Evolutionary conservation across 2,329 filamentous ascomycete genomes (phyloP).

Genomic region (Emydomyces testavorans): DNA sequence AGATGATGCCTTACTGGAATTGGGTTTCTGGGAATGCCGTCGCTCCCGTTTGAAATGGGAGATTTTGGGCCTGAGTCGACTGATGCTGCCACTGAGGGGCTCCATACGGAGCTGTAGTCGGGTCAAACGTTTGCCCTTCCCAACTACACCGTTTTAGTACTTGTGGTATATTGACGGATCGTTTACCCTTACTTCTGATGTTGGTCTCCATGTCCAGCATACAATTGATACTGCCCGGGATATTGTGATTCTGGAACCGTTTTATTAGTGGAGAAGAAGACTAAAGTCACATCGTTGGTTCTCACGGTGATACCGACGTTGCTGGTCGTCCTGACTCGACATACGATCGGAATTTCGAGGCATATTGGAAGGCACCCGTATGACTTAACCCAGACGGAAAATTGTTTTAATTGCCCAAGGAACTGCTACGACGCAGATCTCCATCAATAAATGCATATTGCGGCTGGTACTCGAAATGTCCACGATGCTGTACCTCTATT

Average conservation of each 20-base stretch:
- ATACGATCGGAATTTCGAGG: neutral
- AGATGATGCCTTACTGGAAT: neutral
- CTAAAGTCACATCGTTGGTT: neutral
- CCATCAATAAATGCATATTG: neutral
- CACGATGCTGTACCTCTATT: neutral
- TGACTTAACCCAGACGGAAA: neutral
- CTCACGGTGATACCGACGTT: neutral
- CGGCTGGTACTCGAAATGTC: neutral
- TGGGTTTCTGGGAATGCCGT: neutral
- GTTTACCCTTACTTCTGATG: neutral
- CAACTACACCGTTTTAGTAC: neutral
- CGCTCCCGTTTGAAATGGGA: neutral
- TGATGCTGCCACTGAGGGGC: neutral
- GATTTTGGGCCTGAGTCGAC: neutral
- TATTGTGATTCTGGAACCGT: neutral
- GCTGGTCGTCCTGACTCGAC: neutral
- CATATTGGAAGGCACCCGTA: neutral
- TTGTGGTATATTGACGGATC: neutral
- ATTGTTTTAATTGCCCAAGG: neutral
- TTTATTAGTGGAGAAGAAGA: neutral
- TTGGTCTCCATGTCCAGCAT: neutral
- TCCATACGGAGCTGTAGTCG: neutral
- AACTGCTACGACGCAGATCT: neutral
- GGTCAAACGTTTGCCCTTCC: neutral
- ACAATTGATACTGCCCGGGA: slow-evolving; percentile 1